Evolutionary conservation across 164 flowering plant genomes (phyloP).

Genomic region (Sextonia rubra): DNA sequence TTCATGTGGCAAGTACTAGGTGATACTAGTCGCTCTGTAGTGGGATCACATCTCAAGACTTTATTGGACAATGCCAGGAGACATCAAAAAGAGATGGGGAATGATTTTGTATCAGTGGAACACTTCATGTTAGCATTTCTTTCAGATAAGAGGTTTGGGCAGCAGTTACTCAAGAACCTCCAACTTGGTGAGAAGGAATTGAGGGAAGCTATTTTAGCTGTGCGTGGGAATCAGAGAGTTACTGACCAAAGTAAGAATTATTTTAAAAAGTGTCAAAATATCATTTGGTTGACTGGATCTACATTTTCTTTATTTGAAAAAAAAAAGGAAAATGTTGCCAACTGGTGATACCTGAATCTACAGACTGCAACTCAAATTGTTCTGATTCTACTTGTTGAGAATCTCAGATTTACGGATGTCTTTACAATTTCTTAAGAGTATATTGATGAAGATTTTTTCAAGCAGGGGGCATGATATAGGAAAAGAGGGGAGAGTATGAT

Average conservation of each 20-base stretch:
- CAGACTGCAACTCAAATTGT: too few species aligned
- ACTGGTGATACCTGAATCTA: too few species aligned
- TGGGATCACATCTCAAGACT: slow-evolving; percentile 53
- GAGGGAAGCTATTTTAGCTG: slow-evolving; percentile 77
- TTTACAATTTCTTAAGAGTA: too few species aligned
- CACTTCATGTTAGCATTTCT: slow-evolving; percentile 70
- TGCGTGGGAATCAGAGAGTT: slow-evolving; percentile 87
- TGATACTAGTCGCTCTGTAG: slow-evolving; percentile 66
- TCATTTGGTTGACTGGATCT: too few species aligned
- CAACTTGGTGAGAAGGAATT: slow-evolving; percentile 70
- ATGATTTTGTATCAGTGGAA: slow-evolving; percentile 90
- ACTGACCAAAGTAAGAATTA: slow-evolving; percentile 77
- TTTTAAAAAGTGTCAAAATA: too few species aligned
- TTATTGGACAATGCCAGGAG: slow-evolving; percentile 65
- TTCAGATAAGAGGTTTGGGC: slow-evolving; percentile 82
- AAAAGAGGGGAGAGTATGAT: too few species aligned
- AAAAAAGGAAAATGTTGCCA: too few species aligned
- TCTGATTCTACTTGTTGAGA: too few species aligned
- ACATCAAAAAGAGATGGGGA: slow-evolving; percentile 70
- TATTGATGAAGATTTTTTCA: too few species aligned
- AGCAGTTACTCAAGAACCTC: slow-evolving; percentile 58
- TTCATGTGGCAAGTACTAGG: slow-evolving; percentile 55
- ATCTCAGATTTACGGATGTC: too few species aligned
- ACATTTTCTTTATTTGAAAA: too few species aligned
- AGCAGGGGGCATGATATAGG: too few species aligned